Evolutionary conservation across 805 yeast genomes (phyloP).

Genomic region (Metschnikowia dekortorum): DNA sequence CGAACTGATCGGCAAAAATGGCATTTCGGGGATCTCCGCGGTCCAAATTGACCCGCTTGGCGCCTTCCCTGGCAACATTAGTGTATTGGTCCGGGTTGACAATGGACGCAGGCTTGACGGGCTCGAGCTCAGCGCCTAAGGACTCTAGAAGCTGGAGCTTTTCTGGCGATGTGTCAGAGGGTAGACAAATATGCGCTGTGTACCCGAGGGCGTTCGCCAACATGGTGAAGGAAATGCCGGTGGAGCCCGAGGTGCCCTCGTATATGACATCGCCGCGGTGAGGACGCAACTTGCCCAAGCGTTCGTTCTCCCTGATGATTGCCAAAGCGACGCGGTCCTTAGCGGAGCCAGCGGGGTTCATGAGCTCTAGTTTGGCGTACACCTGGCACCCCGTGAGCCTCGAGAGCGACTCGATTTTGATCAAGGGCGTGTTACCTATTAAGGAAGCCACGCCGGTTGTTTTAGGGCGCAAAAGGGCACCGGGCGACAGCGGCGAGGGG

Average conservation of each 20-base stretch:
- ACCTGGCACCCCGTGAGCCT: conserved; percentile 72
- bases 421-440: conserved; percentile 88
- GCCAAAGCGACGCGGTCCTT: conserved; percentile 92
- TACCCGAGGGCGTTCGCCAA: conserved; percentile 88
- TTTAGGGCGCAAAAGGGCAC: conserved; percentile 15
- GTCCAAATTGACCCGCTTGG: conserved; percentile 46
- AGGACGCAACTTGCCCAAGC: conserved; percentile 51
- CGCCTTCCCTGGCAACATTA: conserved; percentile 72
- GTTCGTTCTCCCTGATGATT: conserved; percentile 67
- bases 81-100: conserved; percentile 93
- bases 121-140: conserved; percentile 78
- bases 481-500: background rate
- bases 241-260: conserved; percentile 96
- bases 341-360: conserved; percentile 94
- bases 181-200: conserved; percentile 86
- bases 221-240: conserved; percentile 91
- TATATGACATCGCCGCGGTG: conserved; percentile 67
- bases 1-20: conserved; percentile 92
- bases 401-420: conserved; percentile 68
- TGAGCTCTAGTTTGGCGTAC: conserved; percentile 79
- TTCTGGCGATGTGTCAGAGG: conserved; percentile 88
- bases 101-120: conserved; percentile 91
- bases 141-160: conserved; percentile 66
- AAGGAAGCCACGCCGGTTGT: conserved; percentile 65
- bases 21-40: conserved; percentile 45